A percentile compares a stretch with the other conserved stretches of the same genome.
phyloP scores from a whole-genome alignment of 768 basidiomycete species.

The Ramaria sp. region DNA sequence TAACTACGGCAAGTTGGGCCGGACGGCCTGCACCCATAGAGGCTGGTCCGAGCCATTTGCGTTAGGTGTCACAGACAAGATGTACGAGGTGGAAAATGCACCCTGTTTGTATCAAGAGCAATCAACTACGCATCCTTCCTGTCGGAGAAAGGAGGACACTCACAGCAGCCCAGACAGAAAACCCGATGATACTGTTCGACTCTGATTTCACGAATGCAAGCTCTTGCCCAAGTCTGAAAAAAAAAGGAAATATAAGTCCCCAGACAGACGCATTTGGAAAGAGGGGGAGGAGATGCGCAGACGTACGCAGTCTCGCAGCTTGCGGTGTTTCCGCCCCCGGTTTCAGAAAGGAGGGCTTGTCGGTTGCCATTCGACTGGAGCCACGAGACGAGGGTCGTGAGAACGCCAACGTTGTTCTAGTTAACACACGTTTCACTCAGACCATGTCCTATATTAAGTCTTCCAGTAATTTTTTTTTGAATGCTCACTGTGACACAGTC shows the following conservation, averaged over 20 bases:
- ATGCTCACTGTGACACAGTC: constrained; percentile 29
- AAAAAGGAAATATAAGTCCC: constrained; percentile 2
- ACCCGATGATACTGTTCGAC: constrained; percentile 35
- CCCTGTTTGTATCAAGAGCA: constrained; percentile 16
- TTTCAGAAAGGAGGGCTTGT: constrained; percentile 34
- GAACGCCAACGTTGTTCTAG: constrained; percentile 33
- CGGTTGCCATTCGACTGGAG: constrained; percentile 29
- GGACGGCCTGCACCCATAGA: constrained; percentile 13
- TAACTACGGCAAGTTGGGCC: constrained; percentile 11
- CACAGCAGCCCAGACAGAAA: constrained; percentile 38
- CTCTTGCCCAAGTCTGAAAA: constrained; percentile 23
- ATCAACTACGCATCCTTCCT: constrained; percentile 1
- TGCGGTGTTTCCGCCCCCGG: constrained; percentile 31
- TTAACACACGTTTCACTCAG: neutral
- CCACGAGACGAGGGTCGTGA: constrained; percentile 32
- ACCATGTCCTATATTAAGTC: neutral
- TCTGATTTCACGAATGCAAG: constrained; percentile 35
- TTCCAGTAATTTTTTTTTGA: neutral
- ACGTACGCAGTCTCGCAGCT: constrained; percentile 22
- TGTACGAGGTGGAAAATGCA: constrained; percentile 38
- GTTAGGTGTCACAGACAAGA: constrained; percentile 37
- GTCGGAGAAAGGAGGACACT: neutral
- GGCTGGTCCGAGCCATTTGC: constrained; percentile 35
- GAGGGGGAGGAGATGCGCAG: constrained; percentile 18
- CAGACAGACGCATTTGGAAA: constrained; percentile 9